Percentiles rank a stretch among this genome's conserved stretches.
These are phyloP conservation scores for Botryotinia calthae DNA, from an alignment of 2,329 filamentous ascomycete species.

Conservation along the genomic window DNA sequence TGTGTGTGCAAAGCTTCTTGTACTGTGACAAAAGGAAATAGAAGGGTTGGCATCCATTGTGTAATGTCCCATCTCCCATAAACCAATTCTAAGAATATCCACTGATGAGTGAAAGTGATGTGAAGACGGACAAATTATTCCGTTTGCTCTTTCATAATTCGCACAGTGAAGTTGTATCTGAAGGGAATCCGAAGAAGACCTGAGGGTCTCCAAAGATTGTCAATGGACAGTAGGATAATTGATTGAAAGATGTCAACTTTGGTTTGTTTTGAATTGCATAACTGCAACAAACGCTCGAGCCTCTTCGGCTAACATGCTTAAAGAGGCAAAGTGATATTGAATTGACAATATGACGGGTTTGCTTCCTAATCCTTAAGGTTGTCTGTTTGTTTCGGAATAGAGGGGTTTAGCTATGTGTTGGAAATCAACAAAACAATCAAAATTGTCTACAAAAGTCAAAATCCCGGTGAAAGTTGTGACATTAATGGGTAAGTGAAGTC, in stretches of 20 bases:
- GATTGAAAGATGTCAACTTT: neutral
- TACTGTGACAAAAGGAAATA: neutral
- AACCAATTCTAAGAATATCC: too few species aligned
- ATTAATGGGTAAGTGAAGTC: neutral
- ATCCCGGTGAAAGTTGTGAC: too few species aligned
- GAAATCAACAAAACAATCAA: neutral
- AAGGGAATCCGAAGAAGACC: fast-evolving
- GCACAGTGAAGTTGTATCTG: neutral
- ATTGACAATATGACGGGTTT: neutral
- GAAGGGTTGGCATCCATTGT: fast-evolving
- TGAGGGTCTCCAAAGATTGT: neutral
- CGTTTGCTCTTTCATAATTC: neutral
- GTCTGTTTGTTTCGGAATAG: neutral
- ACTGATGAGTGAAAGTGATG: neutral
- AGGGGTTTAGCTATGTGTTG: neutral
- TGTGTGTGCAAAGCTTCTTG: too few species aligned
- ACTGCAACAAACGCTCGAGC: neutral
- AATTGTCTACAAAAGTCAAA: neutral
- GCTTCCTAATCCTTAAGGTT: neutral
- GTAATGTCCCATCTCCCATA: neutral
- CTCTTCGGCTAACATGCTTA: neutral
- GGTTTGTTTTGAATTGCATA: neutral
- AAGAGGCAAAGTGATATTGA: neutral
- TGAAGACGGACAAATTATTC: neutral
- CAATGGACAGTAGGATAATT: neutral